phyloP scores from a whole-genome alignment of 1,284 basidiomycete genomes.

The Agaricales sp. region DNA sequence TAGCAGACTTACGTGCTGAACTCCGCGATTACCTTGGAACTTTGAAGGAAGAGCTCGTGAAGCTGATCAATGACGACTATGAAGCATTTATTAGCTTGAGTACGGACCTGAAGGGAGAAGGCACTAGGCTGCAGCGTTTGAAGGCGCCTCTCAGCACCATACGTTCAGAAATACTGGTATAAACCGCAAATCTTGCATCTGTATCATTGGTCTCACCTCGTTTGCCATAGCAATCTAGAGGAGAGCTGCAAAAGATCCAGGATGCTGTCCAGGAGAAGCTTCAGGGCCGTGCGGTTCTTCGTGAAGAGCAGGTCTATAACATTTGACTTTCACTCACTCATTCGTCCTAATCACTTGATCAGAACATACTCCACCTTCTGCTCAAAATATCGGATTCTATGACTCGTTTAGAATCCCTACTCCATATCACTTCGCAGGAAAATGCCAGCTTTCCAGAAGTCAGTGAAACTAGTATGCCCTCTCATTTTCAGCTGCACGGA shows the following conservation, averaged over 20 bases:
- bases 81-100: conserved; percentile 95
- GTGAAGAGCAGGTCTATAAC: conserved; percentile 74
- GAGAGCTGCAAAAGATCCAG: conserved; percentile 57
- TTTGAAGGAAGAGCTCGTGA: conserved; percentile 87
- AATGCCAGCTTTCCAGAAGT: conserved; percentile 21
- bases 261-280: conserved; percentile 71
- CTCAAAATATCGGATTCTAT: conserved; percentile 86
- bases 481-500: conserved; percentile 17
- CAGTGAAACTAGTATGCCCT: conserved; percentile 19
- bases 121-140: conserved; percentile 56
- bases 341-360: conserved; percentile 7
- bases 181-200: not conserved
- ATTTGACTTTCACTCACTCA: not conserved
- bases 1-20: conserved; percentile 81
- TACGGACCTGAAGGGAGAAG: conserved; percentile 81
- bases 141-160: conserved; percentile 49
- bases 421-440: conserved; percentile 49
- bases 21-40: conserved; percentile 76
- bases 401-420: conserved; percentile 70
- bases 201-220: no score
- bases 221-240: conserved; percentile 44
- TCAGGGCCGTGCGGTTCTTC: conserved; percentile 56
- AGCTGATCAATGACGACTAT: conserved; percentile 95
- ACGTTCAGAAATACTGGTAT: conserved; percentile 53
- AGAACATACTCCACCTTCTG: conserved; percentile 77